Base-by-base conservation (phyloP, 192 early-diverging fungal genomes). In the Coemansia sp. region DNA sequence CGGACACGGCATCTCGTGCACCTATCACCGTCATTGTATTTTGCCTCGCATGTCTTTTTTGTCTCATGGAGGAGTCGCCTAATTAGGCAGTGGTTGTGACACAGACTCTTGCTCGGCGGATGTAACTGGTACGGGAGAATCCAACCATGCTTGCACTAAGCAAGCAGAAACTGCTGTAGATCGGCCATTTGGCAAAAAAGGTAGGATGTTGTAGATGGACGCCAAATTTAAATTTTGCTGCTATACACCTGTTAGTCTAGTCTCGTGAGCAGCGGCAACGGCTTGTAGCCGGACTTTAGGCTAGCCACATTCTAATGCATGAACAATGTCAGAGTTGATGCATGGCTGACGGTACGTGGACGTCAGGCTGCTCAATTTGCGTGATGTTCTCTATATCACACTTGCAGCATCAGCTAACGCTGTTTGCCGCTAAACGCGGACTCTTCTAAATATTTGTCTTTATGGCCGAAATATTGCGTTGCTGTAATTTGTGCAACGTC, bases 321-420 rank as follows among this genome's bases (percentile, higher is more conserved):
- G 57, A 1, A 60, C 33, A 60, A 60, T 60, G 31, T 24, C 52
- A 12, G 52, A 54, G 20, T 10, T 60, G 15, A 22, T 22, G 57
- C 34, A 33, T 60, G 57, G 57, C 57, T 60, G 31, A 15, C 57
- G 5, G 57, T 60, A 8, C 57, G 31, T n/a, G 13, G 8, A n/a
- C 57, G 57, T 60, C 57, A 60, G 57, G 57, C 57, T 16, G 57
- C 57, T 22, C 57, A 60, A 60, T 60, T 60, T 60, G 29, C 57
- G 31, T 60, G 57, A 60, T 18, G 33, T 13, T 60, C 31, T 33
- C 16, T 34, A 31, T 7, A 33, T 60, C 57, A 60, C 57, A 60
- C 57, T 36, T 60, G 57, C 31, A 20, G 57, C 57, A 60, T 31
- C 57, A 10, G 20, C 49, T 10, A 51, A n/a, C 20, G 9, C 49